Base-by-base conservation (phyloP, 345 rosid species). In the Ceriops zippeliana region DNA sequence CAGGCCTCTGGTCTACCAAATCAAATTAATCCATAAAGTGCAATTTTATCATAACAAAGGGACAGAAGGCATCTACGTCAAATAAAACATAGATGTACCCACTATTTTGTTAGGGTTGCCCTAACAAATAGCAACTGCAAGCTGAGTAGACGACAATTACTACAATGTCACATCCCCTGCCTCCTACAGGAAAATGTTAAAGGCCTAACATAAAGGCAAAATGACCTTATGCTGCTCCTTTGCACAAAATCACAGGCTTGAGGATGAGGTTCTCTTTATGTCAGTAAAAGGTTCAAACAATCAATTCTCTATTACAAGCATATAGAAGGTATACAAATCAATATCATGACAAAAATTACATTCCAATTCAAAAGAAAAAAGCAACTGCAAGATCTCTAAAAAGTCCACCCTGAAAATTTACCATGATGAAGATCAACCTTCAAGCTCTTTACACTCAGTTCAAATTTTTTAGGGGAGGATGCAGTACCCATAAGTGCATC, bases 1-100 rank as follows among this genome's bases (percentile, higher is more conserved):
- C 84, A 86, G 84, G 97, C 98, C 74, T 91, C 91, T 34, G 88
- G 97, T 78, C 81, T 95, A 59, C 95, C 91, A 5, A 83, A 62
- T 72, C 82, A 83, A 77, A 76, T 69, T 58, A 62, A 64, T 30
- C 67, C 81, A 31, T 73, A 77, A 62, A 71, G 73, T 37, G 75
- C 34, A 53, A 57, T 52, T 64, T 74, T 78, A 72, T 22, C 53
- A 63, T 63, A 62, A 38, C 32, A 65, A 66, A 73, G 75, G 63
- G 65, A 70, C 66, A 20, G 71, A 61, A 75, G 70, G 62, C 19
- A 15, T 71, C 73, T 54, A 58, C 61, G 59, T 61, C 67, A 65
- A 71, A 28, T 71, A 49, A 46, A 61, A 30, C 19, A 54, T 62
- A 75, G 76, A 61, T 54, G 73, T 74, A 66, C 61, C 75, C 38